Conservation (phyloP, 257 asterid genomes). For the Ophiorrhiza pumila region DNA sequence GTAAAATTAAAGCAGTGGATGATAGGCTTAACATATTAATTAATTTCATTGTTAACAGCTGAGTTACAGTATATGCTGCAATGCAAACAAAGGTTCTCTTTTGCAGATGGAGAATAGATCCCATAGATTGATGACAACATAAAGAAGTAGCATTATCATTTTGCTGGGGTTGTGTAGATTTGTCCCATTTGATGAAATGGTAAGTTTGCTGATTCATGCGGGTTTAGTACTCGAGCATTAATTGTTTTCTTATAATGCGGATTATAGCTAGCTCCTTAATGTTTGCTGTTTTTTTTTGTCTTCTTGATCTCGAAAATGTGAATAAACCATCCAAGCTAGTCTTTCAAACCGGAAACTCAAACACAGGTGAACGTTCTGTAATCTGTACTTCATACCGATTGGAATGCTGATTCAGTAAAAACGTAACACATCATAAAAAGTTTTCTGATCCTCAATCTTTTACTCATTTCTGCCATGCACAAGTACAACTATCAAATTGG, state of each 20-base stretch:
- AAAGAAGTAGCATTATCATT: background rate
- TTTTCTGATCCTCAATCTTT: too few relatives aligned
- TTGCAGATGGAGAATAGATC: background rate
- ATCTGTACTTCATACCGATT: background rate
- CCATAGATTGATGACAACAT: background rate
- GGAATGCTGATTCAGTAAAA: background rate
- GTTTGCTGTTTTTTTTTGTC: background rate
- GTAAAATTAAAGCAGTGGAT: background rate
- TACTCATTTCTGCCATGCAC: background rate
- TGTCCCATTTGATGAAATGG: background rate
- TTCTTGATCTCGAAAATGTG: background rate
- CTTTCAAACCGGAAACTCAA: background rate
- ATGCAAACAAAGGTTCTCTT: background rate
- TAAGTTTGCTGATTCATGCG: conserved; percentile 3
- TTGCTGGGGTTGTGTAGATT: background rate
- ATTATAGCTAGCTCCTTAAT: background rate
- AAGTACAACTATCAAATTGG: background rate
- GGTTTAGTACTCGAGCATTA: background rate
- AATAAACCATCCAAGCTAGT: too few relatives aligned
- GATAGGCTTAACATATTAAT: background rate
- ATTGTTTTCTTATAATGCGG: background rate
- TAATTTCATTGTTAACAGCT: background rate
- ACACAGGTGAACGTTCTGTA: background rate
- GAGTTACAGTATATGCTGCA: too few relatives aligned
- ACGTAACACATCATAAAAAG: too few relatives aligned